A percentile compares a stretch with the other conserved stretches of the same genome.
phyloP scores from a whole-genome alignment of 495 filamentous ascomycete species.

The Jackrogersella multiformis region DNA sequence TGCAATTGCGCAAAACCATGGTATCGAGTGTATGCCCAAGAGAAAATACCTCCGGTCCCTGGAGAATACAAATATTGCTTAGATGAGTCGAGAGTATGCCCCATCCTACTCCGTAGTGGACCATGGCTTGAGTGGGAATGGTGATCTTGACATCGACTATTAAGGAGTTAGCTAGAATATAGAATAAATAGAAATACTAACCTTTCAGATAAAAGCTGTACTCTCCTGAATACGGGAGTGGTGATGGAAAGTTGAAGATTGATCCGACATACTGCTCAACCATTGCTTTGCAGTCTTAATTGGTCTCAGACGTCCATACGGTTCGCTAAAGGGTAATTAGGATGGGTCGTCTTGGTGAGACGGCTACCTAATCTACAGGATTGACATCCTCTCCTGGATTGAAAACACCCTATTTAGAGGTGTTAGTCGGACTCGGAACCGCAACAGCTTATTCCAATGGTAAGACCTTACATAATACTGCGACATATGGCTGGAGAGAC shows the following conservation, averaged over 20 bases:
- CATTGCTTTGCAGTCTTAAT: neutral
- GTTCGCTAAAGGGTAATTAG: neutral
- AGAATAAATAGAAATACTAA: neutral
- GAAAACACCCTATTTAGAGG: neutral
- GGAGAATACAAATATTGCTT: neutral
- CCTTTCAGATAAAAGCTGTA: neutral
- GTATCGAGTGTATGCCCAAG: neutral
- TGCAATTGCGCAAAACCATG: conserved; percentile 21
- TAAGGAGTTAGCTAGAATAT: conserved; percentile 5
- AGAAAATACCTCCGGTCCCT: neutral
- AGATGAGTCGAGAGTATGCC: neutral
- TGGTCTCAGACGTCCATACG: neutral
- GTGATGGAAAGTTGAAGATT: neutral
- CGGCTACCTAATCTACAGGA: neutral
- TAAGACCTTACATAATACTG: too few relatives aligned
- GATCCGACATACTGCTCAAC: neutral
- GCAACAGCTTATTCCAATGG: too few relatives aligned
- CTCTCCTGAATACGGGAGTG: neutral
- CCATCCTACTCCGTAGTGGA: neutral
- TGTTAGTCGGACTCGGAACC: neutral
- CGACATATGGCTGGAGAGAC: too few relatives aligned
- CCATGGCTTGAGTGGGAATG: neutral
- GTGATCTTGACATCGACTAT: conserved; percentile 18
- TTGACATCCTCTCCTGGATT: neutral
- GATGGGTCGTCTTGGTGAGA: neutral